Conservation (phyloP, 371 early-diverging fungal genomes). For the Mortierella sp. region DNA sequence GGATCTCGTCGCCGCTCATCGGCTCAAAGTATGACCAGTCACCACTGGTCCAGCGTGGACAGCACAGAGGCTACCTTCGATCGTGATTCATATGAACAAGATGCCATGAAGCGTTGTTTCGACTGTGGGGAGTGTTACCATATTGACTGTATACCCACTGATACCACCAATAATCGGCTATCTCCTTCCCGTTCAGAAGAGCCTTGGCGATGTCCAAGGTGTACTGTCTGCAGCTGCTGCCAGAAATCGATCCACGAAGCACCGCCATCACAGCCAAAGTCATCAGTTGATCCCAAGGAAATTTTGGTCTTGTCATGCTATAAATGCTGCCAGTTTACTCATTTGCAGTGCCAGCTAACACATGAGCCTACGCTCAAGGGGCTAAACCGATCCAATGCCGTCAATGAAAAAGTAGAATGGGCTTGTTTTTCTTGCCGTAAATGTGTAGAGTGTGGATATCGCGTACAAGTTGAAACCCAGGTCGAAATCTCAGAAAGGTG, state of each 20-base stretch:
- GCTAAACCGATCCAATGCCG: background rate
- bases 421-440: conserved; percentile 35
- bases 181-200: background rate
- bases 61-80: background rate
- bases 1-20: background rate
- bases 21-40: background rate
- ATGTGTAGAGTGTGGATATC: conserved; percentile 53
- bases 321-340: conserved; percentile 14
- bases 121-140: conserved; percentile 37
- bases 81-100: background rate
- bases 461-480: background rate
- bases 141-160: conserved; percentile 23
- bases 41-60: conserved; percentile 5
- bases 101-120: conserved; percentile 21
- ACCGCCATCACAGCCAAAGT: conserved; percentile 2
- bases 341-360: conserved; percentile 31
- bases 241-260: conserved; percentile 16
- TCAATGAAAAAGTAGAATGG: conserved; percentile 23
- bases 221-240: conserved; percentile 28
- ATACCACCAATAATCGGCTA: background rate
- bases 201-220: conserved; percentile 38
- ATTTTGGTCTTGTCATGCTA: conserved; percentile 28
- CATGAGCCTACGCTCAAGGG: conserved; percentile 23
- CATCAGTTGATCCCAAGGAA: background rate
- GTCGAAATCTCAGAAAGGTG: background rate